Base-by-base conservation (phyloP, 441 rosid species). In the Geranium incanum region DNA sequence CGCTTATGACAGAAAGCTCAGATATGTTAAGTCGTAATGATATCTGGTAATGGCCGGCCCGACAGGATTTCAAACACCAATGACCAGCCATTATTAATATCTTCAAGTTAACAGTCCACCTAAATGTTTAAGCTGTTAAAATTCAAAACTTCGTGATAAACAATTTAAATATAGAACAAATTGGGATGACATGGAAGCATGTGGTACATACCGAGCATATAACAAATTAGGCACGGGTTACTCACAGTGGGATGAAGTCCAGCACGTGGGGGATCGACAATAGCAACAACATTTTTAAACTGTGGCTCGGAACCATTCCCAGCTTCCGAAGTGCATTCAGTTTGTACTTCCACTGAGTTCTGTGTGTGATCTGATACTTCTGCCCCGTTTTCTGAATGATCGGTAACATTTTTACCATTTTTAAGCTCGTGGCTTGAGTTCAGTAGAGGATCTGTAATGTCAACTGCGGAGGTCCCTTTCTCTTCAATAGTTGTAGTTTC, bases 181-280 rank as follows among this genome's bases (percentile, higher is more conserved):
- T 45, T 45, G 11, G 9, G 52, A 45, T 45, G 52, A 45, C 52
- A 45, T 1, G 33, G 52, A 8, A 45, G 18, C 63, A 1, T 16
- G 63, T 15, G 33, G 63, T 16, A 57, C 7, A 57, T 7, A 57
- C 28, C 6, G 63, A 5, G 43, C 50, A 41, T 18, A 3, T 38
- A 57, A 69, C 41, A 28, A 28, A 66, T 15, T 16, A 70, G 19
- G 72, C 60, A 7, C 19, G 12, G 59, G 70, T 13, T 43, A 83
- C 93, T 88, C 74, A 89, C 97, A 71, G 74, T 85, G 39, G 99
- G 97, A 82, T 95, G 99, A 70, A 90, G 94, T 76, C 97, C 97
- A 66, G 81, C 80, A 19, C 97, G 94, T 6, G 97, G 99, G 78
- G 99, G 97, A 80, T 95, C 97, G 73, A 95, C 99, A 81, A 95